Percentiles rank a stretch among this genome's conserved stretches.
These are phyloP conservation scores for Volvariella volvacea DNA, from an alignment of 1,284 basidiomycete genomes.

Conservation along the genomic window DNA sequence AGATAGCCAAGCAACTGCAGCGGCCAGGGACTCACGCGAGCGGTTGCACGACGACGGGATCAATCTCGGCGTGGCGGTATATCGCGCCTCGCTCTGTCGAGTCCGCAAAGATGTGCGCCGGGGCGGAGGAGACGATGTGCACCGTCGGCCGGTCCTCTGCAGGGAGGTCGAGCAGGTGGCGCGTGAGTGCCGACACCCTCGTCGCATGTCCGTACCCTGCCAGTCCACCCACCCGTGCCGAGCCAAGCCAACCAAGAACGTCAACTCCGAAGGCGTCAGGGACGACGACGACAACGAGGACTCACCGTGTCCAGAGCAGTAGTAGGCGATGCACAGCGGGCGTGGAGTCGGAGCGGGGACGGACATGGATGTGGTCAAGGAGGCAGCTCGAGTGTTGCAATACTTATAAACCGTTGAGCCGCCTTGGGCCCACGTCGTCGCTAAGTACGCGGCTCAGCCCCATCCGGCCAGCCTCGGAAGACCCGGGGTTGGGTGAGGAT, in stretches of 20 bases:
- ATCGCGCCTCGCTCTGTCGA: slow-evolving; percentile 50
- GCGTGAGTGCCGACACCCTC: slow-evolving; percentile 62
- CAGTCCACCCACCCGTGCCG: too few relatives aligned
- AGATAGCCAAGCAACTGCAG: background rate
- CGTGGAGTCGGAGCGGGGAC: slow-evolving; percentile 1
- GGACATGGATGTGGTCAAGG: too few relatives aligned
- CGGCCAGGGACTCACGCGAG: slow-evolving; percentile 46
- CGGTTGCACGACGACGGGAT: slow-evolving; percentile 69
- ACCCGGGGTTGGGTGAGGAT: too few relatives aligned
- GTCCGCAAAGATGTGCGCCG: slow-evolving; percentile 57
- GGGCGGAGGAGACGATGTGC: slow-evolving; percentile 63
- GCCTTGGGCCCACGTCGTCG: background rate
- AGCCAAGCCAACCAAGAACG: too few relatives aligned
- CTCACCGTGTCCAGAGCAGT: slow-evolving; percentile 68
- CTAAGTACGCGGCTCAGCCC: too few relatives aligned
- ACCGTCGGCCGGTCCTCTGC: slow-evolving; percentile 18
- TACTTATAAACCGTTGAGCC: too few relatives aligned
- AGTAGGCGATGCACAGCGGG: slow-evolving; percentile 47
- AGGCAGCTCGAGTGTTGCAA: too few relatives aligned
- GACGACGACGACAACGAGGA: slow-evolving; percentile 2
- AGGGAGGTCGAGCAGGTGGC: slow-evolving; percentile 37
- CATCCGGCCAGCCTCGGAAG: too few relatives aligned
- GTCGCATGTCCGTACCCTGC: slow-evolving; percentile 73
- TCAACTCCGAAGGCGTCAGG: too few relatives aligned
- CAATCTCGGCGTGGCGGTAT: slow-evolving; percentile 63